These are phyloP conservation scores for Penicillium sp. DNA, from an alignment of 2,329 filamentous ascomycete species.

Conservation along the genomic window DNA sequence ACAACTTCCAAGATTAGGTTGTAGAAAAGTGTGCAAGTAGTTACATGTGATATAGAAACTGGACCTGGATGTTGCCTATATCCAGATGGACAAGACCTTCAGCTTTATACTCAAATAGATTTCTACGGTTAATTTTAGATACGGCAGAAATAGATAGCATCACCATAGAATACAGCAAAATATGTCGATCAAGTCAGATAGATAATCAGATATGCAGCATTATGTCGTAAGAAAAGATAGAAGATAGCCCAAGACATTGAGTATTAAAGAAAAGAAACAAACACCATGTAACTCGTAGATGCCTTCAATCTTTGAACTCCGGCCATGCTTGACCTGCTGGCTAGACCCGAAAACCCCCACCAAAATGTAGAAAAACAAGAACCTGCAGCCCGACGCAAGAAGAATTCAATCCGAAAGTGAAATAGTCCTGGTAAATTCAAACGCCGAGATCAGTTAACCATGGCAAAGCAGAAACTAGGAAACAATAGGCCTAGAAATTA, in stretches of 20 bases:
- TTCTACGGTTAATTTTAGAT: background rate
- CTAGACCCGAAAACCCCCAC: slow-evolving; percentile 10
- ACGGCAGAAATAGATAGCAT: background rate
- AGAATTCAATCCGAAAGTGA: slow-evolving; percentile 4
- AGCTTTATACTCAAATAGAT: background rate
- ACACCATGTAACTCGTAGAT: slow-evolving; percentile 9
- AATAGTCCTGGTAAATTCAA: slow-evolving; percentile 8
- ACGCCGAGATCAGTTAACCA: slow-evolving; percentile 14
- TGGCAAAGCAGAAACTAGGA: slow-evolving; percentile 3
- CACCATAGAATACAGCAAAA: slow-evolving; percentile 2
- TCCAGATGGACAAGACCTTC: background rate
- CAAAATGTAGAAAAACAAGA: slow-evolving; percentile 8
- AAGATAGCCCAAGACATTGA: slow-evolving; percentile 1
- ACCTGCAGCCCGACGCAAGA: slow-evolving; percentile 7
- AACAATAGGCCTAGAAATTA: background rate
- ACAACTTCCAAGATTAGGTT: background rate
- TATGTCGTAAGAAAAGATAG: slow-evolving; percentile 22
- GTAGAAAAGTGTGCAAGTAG: background rate
- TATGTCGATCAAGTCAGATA: background rate
- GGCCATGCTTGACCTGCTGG: slow-evolving; percentile 18
- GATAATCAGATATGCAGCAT: slow-evolving; percentile 13
- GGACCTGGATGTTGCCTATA: background rate
- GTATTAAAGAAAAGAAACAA: slow-evolving; percentile 9
- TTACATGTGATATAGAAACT: background rate
- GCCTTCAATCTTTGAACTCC: slow-evolving; percentile 21